Evolutionary conservation across 345 rosid species (phyloP).

Genomic region (Hirschfeldia incana): DNA sequence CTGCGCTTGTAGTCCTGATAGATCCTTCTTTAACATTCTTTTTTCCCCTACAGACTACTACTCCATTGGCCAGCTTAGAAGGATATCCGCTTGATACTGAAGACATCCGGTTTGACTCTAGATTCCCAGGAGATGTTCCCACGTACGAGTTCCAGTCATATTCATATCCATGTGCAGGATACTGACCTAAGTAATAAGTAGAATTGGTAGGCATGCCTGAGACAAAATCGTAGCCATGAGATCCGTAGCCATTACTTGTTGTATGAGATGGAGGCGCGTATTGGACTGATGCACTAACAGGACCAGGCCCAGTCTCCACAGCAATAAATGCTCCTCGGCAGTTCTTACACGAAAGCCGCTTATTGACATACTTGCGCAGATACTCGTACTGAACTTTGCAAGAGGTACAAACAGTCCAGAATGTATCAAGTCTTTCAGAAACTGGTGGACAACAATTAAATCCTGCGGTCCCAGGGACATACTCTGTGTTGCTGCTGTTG

Average conservation of each 20-base stretch:
- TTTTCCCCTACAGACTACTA: constrained; percentile 40
- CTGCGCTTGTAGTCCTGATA: constrained; percentile 47
- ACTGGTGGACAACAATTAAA: constrained; percentile 52
- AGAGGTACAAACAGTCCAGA: constrained; percentile 94
- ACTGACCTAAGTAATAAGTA: constrained; percentile 62
- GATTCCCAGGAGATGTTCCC: constrained; percentile 57
- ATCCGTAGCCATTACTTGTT: constrained; percentile 57
- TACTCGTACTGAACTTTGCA: constrained; percentile 99
- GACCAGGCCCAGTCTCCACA: constrained; percentile 81
- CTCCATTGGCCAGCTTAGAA: constrained; percentile 61
- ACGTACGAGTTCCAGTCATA: constrained; percentile 74
- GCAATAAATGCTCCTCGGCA: constrained; percentile 93
- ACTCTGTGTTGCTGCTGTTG: constrained; percentile 37
- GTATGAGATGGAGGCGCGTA: constrained; percentile 42
- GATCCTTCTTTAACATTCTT: constrained; percentile 50
- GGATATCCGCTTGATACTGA: constrained; percentile 48
- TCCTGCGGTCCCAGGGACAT: constrained; percentile 48
- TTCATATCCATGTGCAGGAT: constrained; percentile 79
- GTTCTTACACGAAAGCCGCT: constrained; percentile 97
- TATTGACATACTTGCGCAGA: constrained; percentile 91
- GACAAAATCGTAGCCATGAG: constrained; percentile 64
- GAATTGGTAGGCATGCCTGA: constrained; percentile 42
- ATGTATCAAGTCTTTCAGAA: constrained; percentile 73
- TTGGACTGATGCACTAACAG: constrained; percentile 75
- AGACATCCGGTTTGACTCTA: constrained; percentile 52